Base-by-base conservation (phyloP, 2,329 filamentous ascomycete species). In the Aspergillus aculeatinus region DNA sequence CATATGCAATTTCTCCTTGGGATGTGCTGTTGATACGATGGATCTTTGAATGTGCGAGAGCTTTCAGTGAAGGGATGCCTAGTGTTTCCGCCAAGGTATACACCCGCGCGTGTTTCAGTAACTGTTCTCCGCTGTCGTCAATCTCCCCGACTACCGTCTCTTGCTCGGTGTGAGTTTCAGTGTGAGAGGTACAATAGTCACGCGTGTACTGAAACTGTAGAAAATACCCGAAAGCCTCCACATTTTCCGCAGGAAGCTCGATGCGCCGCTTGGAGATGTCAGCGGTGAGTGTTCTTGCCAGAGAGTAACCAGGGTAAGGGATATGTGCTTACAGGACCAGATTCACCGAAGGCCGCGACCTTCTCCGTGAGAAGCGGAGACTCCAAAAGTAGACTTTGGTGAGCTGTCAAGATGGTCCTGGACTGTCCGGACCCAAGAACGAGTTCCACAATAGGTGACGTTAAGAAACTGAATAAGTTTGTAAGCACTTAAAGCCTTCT, bases 21-120 rank as follows among this genome's bases (percentile, higher is more conserved):
- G 92, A 91, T 0, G 90, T 96, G 49, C 89, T 91, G 72, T 92
- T 89, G 70, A 96, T 90, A 74, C 91, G 91, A 81, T 96, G 92
- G 70, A 97, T 96, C 82, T 97, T 97, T 73, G 86, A 87, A 73
- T 90, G 90, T 2, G 92, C 89, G 29, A 96, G 86, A 19, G 82
- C 85, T 76, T 90, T 91, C 63, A 97, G 86, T 10, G 81, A 80
- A 0, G 81, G 77, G 51, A 92, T 79, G 47, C 86, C 84, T 62
- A 95, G 87, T 76, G 89, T 92, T 69, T 92, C 89, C 25, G 91
- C 92, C 25, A 97, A 82, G 0, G 91, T 96, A 81, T 96, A 96
- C 65, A 96, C 85, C 64, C 90, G 89, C 23, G 93, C 93, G 74
- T 97, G 93, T 71, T 90, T 91, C 62, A 97, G 86, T 19, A 97